phyloP scores from a whole-genome alignment of 2,329 filamentous ascomycete genomes.

The Penicillium griseofulvum region DNA sequence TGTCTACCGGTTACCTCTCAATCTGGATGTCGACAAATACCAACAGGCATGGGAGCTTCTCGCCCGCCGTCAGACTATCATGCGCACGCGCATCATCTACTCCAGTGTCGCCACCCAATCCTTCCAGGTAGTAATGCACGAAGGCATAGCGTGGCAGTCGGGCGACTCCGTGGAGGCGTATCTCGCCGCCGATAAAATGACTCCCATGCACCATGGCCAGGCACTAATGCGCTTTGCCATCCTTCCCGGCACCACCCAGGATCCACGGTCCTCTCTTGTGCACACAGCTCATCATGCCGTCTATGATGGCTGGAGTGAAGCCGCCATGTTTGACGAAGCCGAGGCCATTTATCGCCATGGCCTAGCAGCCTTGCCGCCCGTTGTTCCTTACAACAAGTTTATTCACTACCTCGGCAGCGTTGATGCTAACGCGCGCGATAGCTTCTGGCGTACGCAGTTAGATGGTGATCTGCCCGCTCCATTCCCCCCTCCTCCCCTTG shows the following conservation, averaged over 20 bases:
- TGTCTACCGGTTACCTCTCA: neutral
- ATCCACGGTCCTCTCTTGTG: neutral
- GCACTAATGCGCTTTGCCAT: neutral
- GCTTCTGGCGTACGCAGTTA: neutral
- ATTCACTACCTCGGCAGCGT: neutral
- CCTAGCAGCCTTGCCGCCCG: neutral
- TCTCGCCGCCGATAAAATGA: neutral
- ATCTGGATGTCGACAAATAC: neutral
- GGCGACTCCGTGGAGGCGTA: neutral
- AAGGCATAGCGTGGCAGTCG: neutral
- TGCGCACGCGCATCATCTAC: slow-evolving; percentile 6
- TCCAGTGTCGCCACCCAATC: neutral
- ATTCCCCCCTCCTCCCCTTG: neutral
- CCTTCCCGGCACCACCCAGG: neutral
- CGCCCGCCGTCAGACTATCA: neutral
- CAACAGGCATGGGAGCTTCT: neutral
- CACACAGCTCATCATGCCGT: slow-evolving; percentile 5
- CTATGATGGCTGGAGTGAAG: slow-evolving; percentile 6
- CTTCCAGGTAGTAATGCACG: neutral
- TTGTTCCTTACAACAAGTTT: neutral
- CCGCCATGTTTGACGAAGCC: neutral
- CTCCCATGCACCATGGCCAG: neutral
- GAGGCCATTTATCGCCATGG: neutral
- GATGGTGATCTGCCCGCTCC: neutral
- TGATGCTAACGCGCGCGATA: neutral